These are phyloP conservation scores for Saccharomycopsis fibuligera DNA, from an alignment of 805 yeast species.

Conservation along the genomic window DNA sequence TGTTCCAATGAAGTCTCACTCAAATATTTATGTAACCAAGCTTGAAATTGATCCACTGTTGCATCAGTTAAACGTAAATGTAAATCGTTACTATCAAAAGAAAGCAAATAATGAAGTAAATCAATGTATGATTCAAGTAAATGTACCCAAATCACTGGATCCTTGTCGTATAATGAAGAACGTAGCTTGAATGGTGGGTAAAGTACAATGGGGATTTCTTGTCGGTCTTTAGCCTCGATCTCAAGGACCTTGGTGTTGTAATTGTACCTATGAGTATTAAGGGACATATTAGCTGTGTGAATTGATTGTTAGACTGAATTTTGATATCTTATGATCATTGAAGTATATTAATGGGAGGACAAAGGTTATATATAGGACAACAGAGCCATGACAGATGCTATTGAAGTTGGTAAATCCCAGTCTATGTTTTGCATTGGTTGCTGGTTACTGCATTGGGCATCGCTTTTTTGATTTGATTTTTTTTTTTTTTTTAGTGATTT, in stretches of 20 bases:
- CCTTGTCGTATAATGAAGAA: constrained; percentile 73
- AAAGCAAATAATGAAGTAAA: constrained; percentile 35
- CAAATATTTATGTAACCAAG: constrained; percentile 51
- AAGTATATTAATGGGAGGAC: too few relatives aligned
- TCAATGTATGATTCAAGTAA: constrained; percentile 56
- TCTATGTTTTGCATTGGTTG: too few relatives aligned
- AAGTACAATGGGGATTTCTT: constrained; percentile 46
- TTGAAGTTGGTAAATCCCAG: too few relatives aligned
- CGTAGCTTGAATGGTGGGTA: constrained; percentile 72
- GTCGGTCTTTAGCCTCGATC: constrained; percentile 12
- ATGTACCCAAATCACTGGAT: constrained; percentile 80
- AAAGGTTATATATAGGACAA: too few relatives aligned
- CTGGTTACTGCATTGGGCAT: too few relatives aligned
- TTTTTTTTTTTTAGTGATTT: too few relatives aligned
- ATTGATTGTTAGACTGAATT: too few relatives aligned
- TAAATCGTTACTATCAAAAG: constrained; percentile 27
- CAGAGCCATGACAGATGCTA: too few relatives aligned
- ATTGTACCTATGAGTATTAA: not conserved
- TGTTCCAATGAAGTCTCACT: constrained; percentile 57
- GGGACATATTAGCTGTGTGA: too few relatives aligned
- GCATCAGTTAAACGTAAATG: constrained; percentile 39
- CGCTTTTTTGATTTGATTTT: too few relatives aligned
- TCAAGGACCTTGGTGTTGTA: constrained; percentile 5
- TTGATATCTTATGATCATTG: too few relatives aligned
- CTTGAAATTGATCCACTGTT: constrained; percentile 49